These are phyloP conservation scores for Avena atlantica DNA, from an alignment of 176 grass and related monocot genomes.

Conservation along the genomic window DNA sequence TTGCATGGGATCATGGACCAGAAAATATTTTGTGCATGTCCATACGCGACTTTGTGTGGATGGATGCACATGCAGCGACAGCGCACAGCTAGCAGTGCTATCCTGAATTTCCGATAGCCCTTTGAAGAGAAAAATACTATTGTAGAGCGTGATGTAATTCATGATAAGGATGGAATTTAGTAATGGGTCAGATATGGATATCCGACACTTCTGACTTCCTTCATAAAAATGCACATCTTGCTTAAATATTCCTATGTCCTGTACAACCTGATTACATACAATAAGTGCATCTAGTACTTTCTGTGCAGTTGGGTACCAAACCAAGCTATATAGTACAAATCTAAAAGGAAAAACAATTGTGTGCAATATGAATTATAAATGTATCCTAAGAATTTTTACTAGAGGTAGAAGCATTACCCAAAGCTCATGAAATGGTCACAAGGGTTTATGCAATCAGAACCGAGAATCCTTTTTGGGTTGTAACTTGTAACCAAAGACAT, in stretches of 20 bases:
- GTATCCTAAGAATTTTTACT: not conserved
- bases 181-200: not conserved
- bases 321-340: not conserved
- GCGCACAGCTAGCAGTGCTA: slow-evolving; percentile 34
- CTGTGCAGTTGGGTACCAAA: not conserved
- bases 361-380: not conserved
- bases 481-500: not conserved
- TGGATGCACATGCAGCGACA: not conserved
- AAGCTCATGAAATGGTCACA: not conserved
- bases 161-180: not conserved
- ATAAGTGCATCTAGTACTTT: no score
- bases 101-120: not conserved
- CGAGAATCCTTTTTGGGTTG: not conserved
- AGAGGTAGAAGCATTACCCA: not conserved
- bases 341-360: not conserved
- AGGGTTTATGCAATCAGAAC: not conserved
- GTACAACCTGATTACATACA: not conserved
- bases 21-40: slow-evolving; percentile 20
- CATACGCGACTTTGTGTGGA: slow-evolving; percentile 1
- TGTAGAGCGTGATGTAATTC: not conserved
- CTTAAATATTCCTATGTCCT: not conserved
- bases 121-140: not conserved
- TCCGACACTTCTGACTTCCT: not conserved
- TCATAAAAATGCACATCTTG: not conserved
- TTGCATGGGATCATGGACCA: slow-evolving; percentile 3